Evolutionary conservation across 2,329 filamentous ascomycete species (phyloP).

Genomic region (Cytospora piceae): DNA sequence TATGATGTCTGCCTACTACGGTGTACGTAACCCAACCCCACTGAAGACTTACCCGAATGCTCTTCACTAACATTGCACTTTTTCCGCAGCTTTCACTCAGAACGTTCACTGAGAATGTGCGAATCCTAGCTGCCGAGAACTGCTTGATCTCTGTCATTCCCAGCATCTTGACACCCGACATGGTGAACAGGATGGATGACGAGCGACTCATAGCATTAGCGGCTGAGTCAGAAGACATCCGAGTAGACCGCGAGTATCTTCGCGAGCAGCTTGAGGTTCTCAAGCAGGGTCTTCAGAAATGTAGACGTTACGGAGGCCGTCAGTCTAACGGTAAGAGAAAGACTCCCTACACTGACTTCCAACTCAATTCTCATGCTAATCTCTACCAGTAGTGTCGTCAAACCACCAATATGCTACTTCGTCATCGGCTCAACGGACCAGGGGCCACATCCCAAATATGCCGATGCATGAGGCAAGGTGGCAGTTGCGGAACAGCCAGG

Average conservation of each 20-base stretch:
- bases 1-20: not conserved
- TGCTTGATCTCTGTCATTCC: slow-evolving; percentile 49
- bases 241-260: slow-evolving; percentile 13
- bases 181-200: slow-evolving; percentile 42
- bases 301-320: not conserved
- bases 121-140: slow-evolving; percentile 53
- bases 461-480: not conserved
- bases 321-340: not conserved
- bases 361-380: not conserved
- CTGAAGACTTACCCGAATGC: not conserved
- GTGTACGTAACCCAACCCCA: not conserved
- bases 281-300: slow-evolving; percentile 18
- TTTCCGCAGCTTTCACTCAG: slow-evolving; percentile 44
- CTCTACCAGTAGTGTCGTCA: not conserved
- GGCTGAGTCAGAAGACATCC: slow-evolving; percentile 38
- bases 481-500: not conserved
- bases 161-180: slow-evolving; percentile 45
- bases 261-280: slow-evolving; percentile 27
- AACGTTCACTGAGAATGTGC: slow-evolving; percentile 52
- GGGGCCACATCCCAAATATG: not conserved
- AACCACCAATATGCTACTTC: not conserved
- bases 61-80: not conserved
- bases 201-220: slow-evolving; percentile 37
- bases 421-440: not conserved
- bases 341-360: not conserved